Base-by-base conservation (phyloP, 345 rosid species). In the Odontarrhena argentea region DNA sequence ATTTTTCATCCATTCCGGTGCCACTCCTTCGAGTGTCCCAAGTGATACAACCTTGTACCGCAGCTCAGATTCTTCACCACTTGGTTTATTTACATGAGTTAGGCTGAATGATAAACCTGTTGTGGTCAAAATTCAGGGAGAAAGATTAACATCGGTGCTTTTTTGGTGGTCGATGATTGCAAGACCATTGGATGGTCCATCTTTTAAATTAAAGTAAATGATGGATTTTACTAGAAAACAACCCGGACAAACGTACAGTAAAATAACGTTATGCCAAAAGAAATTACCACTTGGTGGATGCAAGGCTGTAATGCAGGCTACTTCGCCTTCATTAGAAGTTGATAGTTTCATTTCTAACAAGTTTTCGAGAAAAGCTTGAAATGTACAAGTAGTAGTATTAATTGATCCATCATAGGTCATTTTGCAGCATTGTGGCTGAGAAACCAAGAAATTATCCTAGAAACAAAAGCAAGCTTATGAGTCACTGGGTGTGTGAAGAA, bases 1-100 rank as follows among this genome's bases (percentile, higher is more conserved):
- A 14, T 86, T 87, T 77, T 86, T 82, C 97, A 90, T 93, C 97
- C 98, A 93, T 71, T 88, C 86, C 0, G 95, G 98, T 2, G 89
- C 98, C 2, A 90, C 80, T 73, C 84, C 81, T 74, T 90, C 89
- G 8, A 85, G 79, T 34, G 97, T 88, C 71, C 97, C 97, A 14
- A 90, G 67, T 8, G 94, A 82, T 14, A 63, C 68, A 56, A 76
- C 78, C 3, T 78, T 75, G 73, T 90, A 90, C 50, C 85, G 69
- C 55, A 90, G 67, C 81, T 88, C 91, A 0, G 77, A 24, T 75
- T 83, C 96, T 63, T 77, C 86, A 37, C 57, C 81, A 11, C 45
- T 70, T 48, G 64, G 66, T n/a, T 75, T 68, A 36, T 60, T 65
- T 10, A 82, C 50, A 84, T 83, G 81, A 37, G 81, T 85, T 48